Evolutionary conservation across 169 alveolate genomes (phyloP), one percentile per base, ranked within the genome.

Genomic region (Plasmodium adleri): DNA sequence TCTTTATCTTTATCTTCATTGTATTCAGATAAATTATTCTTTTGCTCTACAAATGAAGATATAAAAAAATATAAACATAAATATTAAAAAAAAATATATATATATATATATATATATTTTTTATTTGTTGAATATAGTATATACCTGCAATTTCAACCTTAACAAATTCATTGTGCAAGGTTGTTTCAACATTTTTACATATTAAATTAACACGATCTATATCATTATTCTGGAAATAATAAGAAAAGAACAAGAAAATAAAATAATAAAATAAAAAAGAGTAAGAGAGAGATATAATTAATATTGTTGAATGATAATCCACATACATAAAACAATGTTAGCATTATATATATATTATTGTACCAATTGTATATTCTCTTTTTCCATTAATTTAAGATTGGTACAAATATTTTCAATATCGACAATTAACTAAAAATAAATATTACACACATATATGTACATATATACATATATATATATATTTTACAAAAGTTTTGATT

Each of bases 91-190:
- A 10, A 64, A 26, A 2, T 24, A 26, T 49, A 24, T 28, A 26
- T 64, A 39, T 39, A 39, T 39, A 39, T 39, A 39, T 39, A 17
- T 15, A 0, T 64, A 7, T 24, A 26, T 17, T 26, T 26, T 10
- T 15, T 24, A 3, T 26, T 12, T 10, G 39, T 22, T 8, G 71
- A 52, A 50, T 64, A 15, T 45, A 9, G 22, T n/a, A 15, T 3
- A 54, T 20, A 80, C 90, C 90, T 68, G 90, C 83, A 68, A 80
- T 66, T 80, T 80, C 90, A 72, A 80, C 90, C 54, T 80, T 80
- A 45, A 80, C 90, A 58, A 80, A 80, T 68, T 80, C 90, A 72
- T 80, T 80, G 24, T 80, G 90, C 39, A 80, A 32, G 13, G 90
- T 80, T 49, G 78, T 83, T 58, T 80, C 90, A 54, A 80, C 90